Evolutionary conservation across 257 asterid genomes (phyloP).

Genomic region (Perilla frutescens): DNA sequence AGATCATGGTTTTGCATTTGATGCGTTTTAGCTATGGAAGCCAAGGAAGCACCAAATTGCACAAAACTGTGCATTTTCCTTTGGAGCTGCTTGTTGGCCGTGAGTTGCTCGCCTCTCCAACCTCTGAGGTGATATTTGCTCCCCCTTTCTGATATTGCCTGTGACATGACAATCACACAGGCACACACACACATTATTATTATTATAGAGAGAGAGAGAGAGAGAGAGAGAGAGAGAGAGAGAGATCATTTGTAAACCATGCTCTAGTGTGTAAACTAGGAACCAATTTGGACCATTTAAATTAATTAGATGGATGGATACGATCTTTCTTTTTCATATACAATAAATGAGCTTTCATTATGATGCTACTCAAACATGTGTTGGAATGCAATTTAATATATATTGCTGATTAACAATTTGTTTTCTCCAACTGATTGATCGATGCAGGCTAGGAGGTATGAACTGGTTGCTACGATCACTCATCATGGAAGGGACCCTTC

Average conservation of each 20-base stretch:
- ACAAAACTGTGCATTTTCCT: conserved; percentile 74
- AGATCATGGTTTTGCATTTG: conserved; percentile 77
- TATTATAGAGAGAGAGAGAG: too few relatives aligned
- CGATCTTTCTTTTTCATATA: too few relatives aligned
- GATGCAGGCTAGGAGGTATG: conserved; percentile 60
- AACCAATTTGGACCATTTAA: not conserved
- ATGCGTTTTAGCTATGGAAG: conserved; percentile 90
- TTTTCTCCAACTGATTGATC: conserved; percentile 16
- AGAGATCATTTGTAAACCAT: too few relatives aligned
- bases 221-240: too few relatives aligned
- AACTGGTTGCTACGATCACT: conserved; percentile 79
- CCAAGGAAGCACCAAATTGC: conserved; percentile 77
- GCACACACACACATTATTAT: too few relatives aligned
- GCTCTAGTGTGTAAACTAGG: too few relatives aligned
- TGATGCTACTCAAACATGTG: conserved; percentile 8
- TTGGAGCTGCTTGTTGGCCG: conserved; percentile 72
- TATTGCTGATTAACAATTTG: not conserved
- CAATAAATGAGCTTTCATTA: not conserved
- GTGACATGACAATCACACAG: conserved; percentile 2
- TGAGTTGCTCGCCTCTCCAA: conserved; percentile 68
- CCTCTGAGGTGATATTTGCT: conserved; percentile 57
- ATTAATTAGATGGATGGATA: too few relatives aligned
- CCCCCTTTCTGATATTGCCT: not conserved
- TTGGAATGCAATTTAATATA: not conserved
- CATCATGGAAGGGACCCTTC: conserved; percentile 86